phyloP scores from a whole-genome alignment of 345 rosid species.

The Luvunga scandens region DNA sequence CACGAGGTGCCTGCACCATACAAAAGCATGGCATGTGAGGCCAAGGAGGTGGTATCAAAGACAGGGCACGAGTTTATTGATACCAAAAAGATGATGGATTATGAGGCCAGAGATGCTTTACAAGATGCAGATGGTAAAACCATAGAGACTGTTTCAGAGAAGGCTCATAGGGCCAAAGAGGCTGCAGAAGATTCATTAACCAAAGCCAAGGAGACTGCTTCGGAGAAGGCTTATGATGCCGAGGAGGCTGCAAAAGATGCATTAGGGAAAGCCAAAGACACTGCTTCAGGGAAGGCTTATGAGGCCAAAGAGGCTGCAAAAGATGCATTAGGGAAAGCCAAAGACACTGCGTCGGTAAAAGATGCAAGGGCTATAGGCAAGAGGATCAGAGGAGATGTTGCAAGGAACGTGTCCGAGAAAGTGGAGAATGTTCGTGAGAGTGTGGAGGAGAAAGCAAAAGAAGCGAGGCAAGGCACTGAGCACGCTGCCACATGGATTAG shows the following conservation, averaged over 20 bases:
- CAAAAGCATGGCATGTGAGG: slow-evolving; percentile 21
- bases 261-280: slow-evolving; percentile 4
- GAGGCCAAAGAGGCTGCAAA: slow-evolving; percentile 19
- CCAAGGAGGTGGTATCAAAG: slow-evolving; percentile 18
- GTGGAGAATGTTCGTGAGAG: not conserved
- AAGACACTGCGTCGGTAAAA: slow-evolving; percentile 2
- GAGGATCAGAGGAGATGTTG: slow-evolving; percentile 14
- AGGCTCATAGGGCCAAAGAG: slow-evolving; percentile 12
- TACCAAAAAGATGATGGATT: not conserved
- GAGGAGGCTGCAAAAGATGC: slow-evolving; percentile 21
- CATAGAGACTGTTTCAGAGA: slow-evolving; percentile 1
- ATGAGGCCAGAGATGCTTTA: slow-evolving; percentile 16
- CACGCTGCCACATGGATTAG: not conserved
- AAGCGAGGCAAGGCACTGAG: slow-evolving; percentile 9
- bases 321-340: slow-evolving; percentile 5
- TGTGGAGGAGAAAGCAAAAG: slow-evolving; percentile 9
- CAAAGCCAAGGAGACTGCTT: slow-evolving; percentile 1
- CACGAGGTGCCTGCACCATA: not conserved
- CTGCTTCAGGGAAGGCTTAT: slow-evolving; percentile 2
- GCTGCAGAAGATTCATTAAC: too few relatives aligned
- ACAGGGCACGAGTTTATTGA: not conserved
- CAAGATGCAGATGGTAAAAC: slow-evolving; percentile 12
- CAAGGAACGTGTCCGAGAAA: slow-evolving; percentile 8
- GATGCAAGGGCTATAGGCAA: slow-evolving; percentile 19
- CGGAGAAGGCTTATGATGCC: slow-evolving; percentile 11